Evolutionary conservation across 108 stramenopile species (phyloP).

Genomic region (Craspedostauros australis): DNA sequence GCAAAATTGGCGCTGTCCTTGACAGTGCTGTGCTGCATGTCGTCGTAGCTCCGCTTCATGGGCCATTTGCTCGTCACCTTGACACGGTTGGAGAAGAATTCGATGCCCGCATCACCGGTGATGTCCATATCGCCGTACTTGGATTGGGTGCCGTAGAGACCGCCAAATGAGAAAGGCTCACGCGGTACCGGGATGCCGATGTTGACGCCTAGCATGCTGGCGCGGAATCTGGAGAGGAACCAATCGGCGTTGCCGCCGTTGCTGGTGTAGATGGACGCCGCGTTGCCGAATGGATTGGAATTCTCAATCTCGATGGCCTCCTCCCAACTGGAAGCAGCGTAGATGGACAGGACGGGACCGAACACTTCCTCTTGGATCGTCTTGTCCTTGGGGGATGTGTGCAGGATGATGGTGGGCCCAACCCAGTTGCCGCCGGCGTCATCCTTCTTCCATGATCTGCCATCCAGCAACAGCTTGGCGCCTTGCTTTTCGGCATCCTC

Average conservation of each 20-base stretch:
- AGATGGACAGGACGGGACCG: slow-evolving; percentile 89
- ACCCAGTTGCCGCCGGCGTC: slow-evolving; percentile 63
- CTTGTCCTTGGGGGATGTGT: slow-evolving; percentile 53
- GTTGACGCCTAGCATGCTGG: slow-evolving; percentile 80
- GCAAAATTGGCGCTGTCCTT: slow-evolving; percentile 32
- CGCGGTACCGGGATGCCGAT: slow-evolving; percentile 85
- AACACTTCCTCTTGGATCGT: slow-evolving; percentile 91
- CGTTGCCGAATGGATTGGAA: slow-evolving; percentile 93
- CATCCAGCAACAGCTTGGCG: slow-evolving; percentile 86
- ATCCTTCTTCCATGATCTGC: slow-evolving; percentile 67
- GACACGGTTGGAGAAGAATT: slow-evolving; percentile 94
- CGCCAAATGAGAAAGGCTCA: slow-evolving; percentile 94
- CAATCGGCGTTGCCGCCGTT: slow-evolving; percentile 90
- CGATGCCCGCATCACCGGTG: slow-evolving; percentile 93
- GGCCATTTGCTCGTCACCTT: slow-evolving; percentile 94
- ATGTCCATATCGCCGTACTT: slow-evolving; percentile 97
- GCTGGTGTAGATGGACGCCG: slow-evolving; percentile 89
- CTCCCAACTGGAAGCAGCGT: slow-evolving; percentile 70
- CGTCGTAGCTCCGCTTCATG: slow-evolving; percentile 10
- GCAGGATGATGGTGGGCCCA: slow-evolving; percentile 87
- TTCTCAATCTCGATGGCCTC: slow-evolving; percentile 94
- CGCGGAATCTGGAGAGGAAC: slow-evolving; percentile 82
- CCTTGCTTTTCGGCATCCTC: slow-evolving; percentile 68
- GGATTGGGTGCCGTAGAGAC: slow-evolving; percentile 85
- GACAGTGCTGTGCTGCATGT: background rate